Percentiles rank a stretch among this genome's conserved stretches.
Conservation (phyloP, 352 stramenopile species). For the Pythium pyrilobum region DNA sequence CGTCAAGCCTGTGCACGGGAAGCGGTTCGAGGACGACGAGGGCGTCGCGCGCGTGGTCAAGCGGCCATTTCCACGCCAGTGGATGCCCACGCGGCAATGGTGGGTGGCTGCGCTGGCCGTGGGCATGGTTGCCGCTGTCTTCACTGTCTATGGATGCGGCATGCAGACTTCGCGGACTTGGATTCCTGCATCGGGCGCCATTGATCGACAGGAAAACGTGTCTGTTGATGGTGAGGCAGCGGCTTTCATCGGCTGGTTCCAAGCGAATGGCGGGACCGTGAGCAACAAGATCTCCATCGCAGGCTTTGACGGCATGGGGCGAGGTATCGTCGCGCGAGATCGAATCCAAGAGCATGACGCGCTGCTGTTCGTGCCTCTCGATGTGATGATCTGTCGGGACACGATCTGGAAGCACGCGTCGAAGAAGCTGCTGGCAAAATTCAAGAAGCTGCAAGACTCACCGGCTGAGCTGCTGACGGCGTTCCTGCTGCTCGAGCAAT, state of each 20-base stretch:
- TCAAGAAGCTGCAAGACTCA: constrained; percentile 26
- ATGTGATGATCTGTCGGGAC: constrained; percentile 19
- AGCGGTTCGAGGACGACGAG: too few species aligned
- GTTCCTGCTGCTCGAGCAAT: constrained; percentile 54
- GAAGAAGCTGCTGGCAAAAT: constrained; percentile 24
- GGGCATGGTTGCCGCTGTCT: too few species aligned
- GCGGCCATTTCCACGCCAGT: too few species aligned
- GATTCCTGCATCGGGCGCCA: not conserved
- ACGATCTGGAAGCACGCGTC: constrained; percentile 10
- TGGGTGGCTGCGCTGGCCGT: too few species aligned
- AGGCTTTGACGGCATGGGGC: constrained; percentile 11
- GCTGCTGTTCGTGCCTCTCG: constrained; percentile 15
- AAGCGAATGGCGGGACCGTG: constrained; percentile 7
- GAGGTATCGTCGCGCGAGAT: constrained; percentile 3
- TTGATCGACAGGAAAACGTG: not conserved
- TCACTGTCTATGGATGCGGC: too few species aligned
- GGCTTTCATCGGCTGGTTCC: constrained; percentile 45
- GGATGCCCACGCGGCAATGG: too few species aligned
- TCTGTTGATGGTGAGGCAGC: not conserved
- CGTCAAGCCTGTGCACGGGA: too few species aligned
- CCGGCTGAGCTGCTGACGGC: constrained; percentile 56
- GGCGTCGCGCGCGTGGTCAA: too few species aligned
- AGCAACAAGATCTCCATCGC: constrained; percentile 11
- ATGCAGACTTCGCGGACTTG: not conserved
- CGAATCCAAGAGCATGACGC: constrained; percentile 2